Evolutionary conservation across 2,329 filamentous ascomycete species (phyloP), one percentile per base, ranked within the genome.

Genomic region (Botrytis sinoallii): DNA sequence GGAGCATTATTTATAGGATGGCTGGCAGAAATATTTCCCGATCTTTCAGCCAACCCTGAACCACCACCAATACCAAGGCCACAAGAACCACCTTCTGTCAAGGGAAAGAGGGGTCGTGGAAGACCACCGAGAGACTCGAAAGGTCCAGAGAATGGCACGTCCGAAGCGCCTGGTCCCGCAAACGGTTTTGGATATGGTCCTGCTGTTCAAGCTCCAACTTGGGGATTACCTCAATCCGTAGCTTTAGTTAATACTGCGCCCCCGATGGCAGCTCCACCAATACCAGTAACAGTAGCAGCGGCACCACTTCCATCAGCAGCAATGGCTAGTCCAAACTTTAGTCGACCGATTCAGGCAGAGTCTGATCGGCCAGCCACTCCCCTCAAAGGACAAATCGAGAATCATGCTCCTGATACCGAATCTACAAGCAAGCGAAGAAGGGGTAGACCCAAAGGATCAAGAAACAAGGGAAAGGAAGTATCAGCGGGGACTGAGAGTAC

Each of bases 11-110:
- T 91, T 74, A 84, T 91, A 44, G 86, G 87, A 32, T 91, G 89
- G 89, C 81, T 91, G 63, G 83, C 88, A 20, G 89, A 91, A 78
- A 89, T 91, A 71, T 91, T 91, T 75, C 89, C 89, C 25, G 77
- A 80, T 72, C 65, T 81, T 22, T 74, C 78, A 57, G 75, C 76
- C 55, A 40, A 46, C 52, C 77, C 78, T 38, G 70, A 76, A 32
- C 71, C 75, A 32, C 74, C 75, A 32, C 73, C 74, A 68, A 66
- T 77, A 22, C 25, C 71, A 57, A 73, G 55, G 73, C 65, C n/a
- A 46, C 67, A 42, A 65, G 42, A 69, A 59, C 38, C 46, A 29
- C 46, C 38, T 46, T 61, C 71, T 61, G 38, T 10, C 32, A 71
- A 70, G 32, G 59, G 46, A 18, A 75, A 73, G 44, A 78, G 79